These are phyloP conservation scores for Dimocarpus longan DNA, from an alignment of 345 rosid species.

Conservation along the genomic window DNA sequence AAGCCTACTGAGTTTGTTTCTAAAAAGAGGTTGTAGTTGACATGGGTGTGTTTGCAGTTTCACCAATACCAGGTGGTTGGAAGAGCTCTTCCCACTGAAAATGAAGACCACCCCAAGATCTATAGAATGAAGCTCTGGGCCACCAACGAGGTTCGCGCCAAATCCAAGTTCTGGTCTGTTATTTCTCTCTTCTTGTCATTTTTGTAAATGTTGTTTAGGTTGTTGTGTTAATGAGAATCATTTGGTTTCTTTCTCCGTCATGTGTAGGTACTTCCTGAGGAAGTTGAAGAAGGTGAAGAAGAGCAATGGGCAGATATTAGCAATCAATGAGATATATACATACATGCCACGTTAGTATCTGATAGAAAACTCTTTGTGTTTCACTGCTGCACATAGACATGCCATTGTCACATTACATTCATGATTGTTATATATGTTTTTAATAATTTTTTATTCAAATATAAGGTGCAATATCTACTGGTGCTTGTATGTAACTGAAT, in stretches of 20 bases:
- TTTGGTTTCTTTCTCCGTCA: background rate
- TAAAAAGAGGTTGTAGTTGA: background rate
- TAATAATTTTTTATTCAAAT: background rate
- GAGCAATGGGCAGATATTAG: constrained; percentile 22
- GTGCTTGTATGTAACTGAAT: too few species aligned
- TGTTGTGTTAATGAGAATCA: too few species aligned
- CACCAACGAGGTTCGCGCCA: constrained; percentile 45
- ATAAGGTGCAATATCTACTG: background rate
- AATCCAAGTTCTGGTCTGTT: constrained; percentile 51
- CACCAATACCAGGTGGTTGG: constrained; percentile 53
- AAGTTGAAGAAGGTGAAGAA: constrained; percentile 26
- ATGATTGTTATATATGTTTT: background rate
- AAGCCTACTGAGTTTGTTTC: too few species aligned
- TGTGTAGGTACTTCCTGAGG: constrained; percentile 21
- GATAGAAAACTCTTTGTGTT: background rate
- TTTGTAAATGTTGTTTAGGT: background rate
- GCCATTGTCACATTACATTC: background rate
- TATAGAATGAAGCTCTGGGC: constrained; percentile 56
- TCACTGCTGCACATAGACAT: background rate
- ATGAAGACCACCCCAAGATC: constrained; percentile 44
- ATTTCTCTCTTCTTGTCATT: background rate
- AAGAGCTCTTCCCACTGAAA: constrained; percentile 40
- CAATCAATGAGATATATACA: constrained; percentile 18
- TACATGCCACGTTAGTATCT: too few species aligned
- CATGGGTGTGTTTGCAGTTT: constrained; percentile 26